Evolutionary conservation across 805 yeast species (phyloP).

Genomic region (Yarrowia sp.): DNA sequence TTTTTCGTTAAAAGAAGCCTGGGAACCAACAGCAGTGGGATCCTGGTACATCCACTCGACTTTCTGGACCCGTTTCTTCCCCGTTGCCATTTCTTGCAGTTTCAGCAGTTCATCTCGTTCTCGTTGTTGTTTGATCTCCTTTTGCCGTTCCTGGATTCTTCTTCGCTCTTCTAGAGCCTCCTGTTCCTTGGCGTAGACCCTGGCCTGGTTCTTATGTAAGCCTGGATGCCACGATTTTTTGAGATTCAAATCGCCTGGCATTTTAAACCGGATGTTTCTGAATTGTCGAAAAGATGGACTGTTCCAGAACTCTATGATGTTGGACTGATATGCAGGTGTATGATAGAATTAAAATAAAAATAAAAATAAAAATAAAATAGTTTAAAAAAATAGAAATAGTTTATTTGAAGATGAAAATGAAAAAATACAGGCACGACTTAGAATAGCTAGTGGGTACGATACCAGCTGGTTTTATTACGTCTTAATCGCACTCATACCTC

Average conservation of each 20-base stretch:
- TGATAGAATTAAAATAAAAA: too few species aligned
- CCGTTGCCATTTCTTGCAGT: conserved; percentile 44
- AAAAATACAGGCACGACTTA: too few species aligned
- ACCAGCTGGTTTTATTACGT: too few species aligned
- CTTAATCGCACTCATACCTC: too few species aligned
- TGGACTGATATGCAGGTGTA: too few species aligned
- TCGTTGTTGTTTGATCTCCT: conserved; percentile 60
- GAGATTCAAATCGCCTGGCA: conserved; percentile 77
- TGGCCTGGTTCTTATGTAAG: conserved; percentile 74
- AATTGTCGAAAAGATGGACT: too few species aligned
- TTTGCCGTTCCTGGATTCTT: conserved; percentile 57
- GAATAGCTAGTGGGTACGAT: too few species aligned
- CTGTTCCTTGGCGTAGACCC: conserved; percentile 80
- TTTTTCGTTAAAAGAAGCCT: conserved; percentile 28
- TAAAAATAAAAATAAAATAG: too few species aligned
- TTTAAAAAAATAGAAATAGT: too few species aligned
- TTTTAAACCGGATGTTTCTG: not conserved
- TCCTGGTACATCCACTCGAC: conserved; percentile 87
- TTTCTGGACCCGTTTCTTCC: conserved; percentile 44
- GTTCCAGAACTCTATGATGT: not conserved
- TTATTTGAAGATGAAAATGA: too few species aligned
- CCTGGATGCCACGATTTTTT: conserved; percentile 98
- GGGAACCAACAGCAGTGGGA: conserved; percentile 35
- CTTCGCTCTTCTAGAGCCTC: conserved; percentile 67
- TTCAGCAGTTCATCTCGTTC: conserved; percentile 55